Conservation (phyloP, 495 filamentous ascomycete species). For the Daldinia childiae region DNA sequence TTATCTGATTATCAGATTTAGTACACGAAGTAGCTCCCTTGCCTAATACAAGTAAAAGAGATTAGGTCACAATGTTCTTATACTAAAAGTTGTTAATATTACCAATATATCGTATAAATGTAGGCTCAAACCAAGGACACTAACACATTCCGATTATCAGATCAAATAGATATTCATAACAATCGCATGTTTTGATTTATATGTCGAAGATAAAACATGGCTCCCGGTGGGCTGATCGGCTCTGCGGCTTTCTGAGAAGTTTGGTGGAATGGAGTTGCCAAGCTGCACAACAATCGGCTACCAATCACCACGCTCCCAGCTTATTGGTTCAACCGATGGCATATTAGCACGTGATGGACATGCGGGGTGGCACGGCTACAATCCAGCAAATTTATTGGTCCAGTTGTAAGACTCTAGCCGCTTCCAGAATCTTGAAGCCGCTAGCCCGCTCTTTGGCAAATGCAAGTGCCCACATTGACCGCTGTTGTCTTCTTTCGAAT, state of each 20-base stretch:
- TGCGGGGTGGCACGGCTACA: conserved; percentile 32
- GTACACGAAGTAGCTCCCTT: no score
- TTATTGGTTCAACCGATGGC: conserved; percentile 37
- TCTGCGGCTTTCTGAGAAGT: conserved; percentile 11
- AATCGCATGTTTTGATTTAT: neutral
- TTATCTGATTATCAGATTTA: no score
- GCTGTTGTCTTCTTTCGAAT: conserved; percentile 15
- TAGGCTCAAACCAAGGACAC: no score
- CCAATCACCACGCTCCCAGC: conserved; percentile 36
- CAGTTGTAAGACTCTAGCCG: conserved; percentile 22
- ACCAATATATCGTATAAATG: no score
- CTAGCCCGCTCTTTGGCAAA: conserved; percentile 16
- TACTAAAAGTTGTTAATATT: no score
- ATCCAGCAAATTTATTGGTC: conserved; percentile 18
- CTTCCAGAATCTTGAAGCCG: conserved; percentile 34
- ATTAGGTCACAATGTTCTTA: neutral
- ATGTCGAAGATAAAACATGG: neutral
- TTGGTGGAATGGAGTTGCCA: conserved; percentile 26
- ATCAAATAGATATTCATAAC: neutral
- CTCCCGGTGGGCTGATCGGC: conserved; percentile 17
- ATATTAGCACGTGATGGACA: conserved; percentile 35
- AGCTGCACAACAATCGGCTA: conserved; percentile 19
- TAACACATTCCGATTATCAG: neutral
- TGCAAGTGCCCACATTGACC: conserved; percentile 24
- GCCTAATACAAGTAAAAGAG: no score